Percentiles rank a stretch among this genome's conserved stretches.
These are phyloP conservation scores for Pichia sp. DNA, from an alignment of 1,139 yeast species.

Conservation along the genomic window DNA sequence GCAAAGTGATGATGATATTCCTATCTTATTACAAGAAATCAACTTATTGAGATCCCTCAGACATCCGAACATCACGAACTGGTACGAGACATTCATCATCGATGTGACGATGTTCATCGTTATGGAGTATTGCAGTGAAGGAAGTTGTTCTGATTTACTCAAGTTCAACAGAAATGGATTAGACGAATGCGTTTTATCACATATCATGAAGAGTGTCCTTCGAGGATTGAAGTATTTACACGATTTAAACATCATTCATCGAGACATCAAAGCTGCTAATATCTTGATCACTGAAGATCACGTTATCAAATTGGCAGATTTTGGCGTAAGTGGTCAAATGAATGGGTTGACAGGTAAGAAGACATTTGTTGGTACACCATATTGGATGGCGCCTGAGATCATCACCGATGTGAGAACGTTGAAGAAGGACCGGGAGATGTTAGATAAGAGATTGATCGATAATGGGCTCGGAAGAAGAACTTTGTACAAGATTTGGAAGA, in stretches of 20 bases:
- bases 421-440: constrained; percentile 9
- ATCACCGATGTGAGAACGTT: constrained; percentile 34
- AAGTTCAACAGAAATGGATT: constrained; percentile 47
- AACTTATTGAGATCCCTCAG: constrained; percentile 64
- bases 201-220: constrained; percentile 57
- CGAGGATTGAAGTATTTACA: constrained; percentile 72
- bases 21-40: constrained; percentile 69
- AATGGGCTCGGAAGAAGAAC: constrained; percentile 12
- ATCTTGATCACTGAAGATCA: constrained; percentile 65
- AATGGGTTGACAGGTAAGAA: constrained; percentile 58
- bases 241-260: constrained; percentile 69
- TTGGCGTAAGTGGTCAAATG: constrained; percentile 84
- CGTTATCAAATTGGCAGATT: constrained; percentile 72
- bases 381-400: constrained; percentile 95
- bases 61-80: constrained; percentile 63
- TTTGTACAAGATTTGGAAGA: constrained; percentile 18
- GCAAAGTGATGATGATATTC: constrained; percentile 69
- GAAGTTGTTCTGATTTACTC: constrained; percentile 78
- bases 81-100: constrained; percentile 59
- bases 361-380: constrained; percentile 88
- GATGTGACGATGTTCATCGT: constrained; percentile 79
- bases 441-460: constrained; percentile 14
- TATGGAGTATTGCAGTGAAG: constrained; percentile 94
- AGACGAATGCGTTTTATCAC: constrained; percentile 57
- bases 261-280: constrained; percentile 86